phyloP scores from a whole-genome alignment of 306 rosid species.

The Ceratonia siliqua region DNA sequence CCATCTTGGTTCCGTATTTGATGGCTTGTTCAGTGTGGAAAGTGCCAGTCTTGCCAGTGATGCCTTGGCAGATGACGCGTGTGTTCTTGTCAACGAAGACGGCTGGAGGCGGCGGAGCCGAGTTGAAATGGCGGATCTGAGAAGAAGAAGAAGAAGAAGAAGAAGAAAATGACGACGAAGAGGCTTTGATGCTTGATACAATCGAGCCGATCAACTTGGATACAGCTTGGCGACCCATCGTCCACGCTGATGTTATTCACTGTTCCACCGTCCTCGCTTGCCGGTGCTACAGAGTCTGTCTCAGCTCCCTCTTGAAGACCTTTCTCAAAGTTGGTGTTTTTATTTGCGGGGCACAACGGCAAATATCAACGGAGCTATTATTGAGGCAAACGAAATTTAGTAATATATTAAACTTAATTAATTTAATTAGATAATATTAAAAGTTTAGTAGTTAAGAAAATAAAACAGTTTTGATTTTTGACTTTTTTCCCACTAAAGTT shows the following conservation, averaged over 20 bases:
- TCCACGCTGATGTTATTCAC: not conserved
- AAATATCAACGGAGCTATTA: too few species aligned
- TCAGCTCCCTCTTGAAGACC: too few species aligned
- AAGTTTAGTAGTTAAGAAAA: too few species aligned
- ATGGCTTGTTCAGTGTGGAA: slow-evolving; percentile 98
- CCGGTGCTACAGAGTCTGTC: too few species aligned
- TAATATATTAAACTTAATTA: too few species aligned
- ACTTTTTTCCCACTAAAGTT: too few species aligned
- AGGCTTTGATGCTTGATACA: slow-evolving; percentile 47
- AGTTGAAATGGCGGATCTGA: slow-evolving; percentile 55
- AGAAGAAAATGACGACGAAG: not conserved
- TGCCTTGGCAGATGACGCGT: slow-evolving; percentile 97
- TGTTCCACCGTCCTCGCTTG: not conserved
- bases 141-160: slow-evolving; percentile 11
- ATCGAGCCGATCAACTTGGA: slow-evolving; percentile 63
- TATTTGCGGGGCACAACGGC: too few species aligned
- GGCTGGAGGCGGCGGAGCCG: slow-evolving; percentile 74
- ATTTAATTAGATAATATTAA: too few species aligned
- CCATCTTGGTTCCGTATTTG: slow-evolving; percentile 99
- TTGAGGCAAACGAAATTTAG: too few species aligned
- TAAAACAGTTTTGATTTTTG: too few species aligned
- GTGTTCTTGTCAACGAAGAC: slow-evolving; percentile 97
- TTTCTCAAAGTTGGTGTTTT: too few species aligned
- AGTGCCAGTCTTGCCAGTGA: slow-evolving; percentile 93
- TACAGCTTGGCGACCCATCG: slow-evolving; percentile 73